phyloP scores from a whole-genome alignment of 192 early-diverging fungal species.

The Mortierella hygrophila region DNA sequence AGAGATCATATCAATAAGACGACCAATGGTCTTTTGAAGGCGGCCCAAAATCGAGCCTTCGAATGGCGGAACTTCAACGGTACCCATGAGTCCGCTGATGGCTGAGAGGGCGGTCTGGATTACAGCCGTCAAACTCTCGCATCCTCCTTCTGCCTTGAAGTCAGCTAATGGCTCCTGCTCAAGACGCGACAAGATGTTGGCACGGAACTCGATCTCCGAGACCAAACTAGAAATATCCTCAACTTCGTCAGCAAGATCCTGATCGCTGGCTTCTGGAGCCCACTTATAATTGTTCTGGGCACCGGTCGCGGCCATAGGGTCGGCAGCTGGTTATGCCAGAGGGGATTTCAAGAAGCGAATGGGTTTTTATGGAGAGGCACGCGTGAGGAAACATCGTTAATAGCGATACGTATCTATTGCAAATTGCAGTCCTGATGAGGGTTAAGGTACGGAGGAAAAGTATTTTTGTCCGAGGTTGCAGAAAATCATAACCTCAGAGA shows the following conservation, averaged over 20 bases:
- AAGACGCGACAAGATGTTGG: conserved; percentile 11
- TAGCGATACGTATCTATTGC: too few species aligned
- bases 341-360: too few species aligned
- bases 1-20: neutral
- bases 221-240: neutral
- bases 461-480: too few species aligned
- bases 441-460: too few species aligned
- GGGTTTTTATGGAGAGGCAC: neutral
- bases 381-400: neutral
- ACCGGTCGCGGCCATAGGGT: conserved; percentile 15
- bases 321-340: neutral
- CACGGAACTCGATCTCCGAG: conserved; percentile 26
- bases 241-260: neutral
- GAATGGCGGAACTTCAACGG: neutral
- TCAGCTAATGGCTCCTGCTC: neutral
- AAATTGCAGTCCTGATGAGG: too few species aligned
- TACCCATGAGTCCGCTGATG: neutral
- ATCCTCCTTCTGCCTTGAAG: conserved; percentile 5
- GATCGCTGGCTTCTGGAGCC: neutral
- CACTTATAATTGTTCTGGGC: conserved; percentile 12
- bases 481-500: neutral
- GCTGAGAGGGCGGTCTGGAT: neutral
- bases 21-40: neutral
- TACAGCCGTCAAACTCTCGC: neutral
- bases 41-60: neutral